Evolutionary conservation across 2,329 filamentous ascomycete species (phyloP).

Genomic region (Sarocladium kiliense): DNA sequence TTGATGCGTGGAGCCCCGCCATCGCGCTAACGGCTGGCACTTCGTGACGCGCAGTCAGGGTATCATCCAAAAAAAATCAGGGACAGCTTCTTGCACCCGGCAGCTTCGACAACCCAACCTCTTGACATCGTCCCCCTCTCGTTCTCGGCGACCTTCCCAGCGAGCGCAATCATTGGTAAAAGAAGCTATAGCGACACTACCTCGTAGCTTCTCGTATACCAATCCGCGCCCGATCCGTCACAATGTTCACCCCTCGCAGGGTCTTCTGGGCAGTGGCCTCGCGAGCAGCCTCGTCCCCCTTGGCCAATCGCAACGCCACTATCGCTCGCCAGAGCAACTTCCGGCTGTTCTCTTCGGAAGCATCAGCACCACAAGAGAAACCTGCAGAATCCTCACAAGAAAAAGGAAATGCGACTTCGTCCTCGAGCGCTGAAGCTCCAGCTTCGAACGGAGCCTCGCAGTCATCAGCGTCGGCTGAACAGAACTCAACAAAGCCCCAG

Average conservation of each 20-base stretch:
- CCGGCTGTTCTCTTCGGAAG: background rate
- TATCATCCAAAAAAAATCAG: background rate
- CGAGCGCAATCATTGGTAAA: background rate
- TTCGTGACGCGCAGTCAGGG: background rate
- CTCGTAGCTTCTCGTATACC: no score
- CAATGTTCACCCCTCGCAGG: slow-evolving; percentile 24
- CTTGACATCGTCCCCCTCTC: background rate
- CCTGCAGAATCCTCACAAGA: background rate
- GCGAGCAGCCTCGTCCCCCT: background rate
- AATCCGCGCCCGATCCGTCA: background rate
- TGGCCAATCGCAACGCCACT: background rate
- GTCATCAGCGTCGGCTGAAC: no score
- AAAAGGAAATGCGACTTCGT: background rate
- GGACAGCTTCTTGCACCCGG: background rate
- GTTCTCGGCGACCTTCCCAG: background rate
- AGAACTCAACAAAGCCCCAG: no score
- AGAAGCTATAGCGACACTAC: background rate
- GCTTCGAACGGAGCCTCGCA: no score
- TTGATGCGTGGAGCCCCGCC: no score
- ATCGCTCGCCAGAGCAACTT: background rate
- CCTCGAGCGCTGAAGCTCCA: background rate
- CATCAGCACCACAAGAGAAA: background rate
- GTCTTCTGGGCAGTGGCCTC: slow-evolving; percentile 15
- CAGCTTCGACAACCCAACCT: background rate
- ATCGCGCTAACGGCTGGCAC: no score